A percentile compares a stretch with the other conserved stretches of the same genome.
phyloP scores from a whole-genome alignment of 805 yeast species.

The Priceomyces melissophilus region DNA sequence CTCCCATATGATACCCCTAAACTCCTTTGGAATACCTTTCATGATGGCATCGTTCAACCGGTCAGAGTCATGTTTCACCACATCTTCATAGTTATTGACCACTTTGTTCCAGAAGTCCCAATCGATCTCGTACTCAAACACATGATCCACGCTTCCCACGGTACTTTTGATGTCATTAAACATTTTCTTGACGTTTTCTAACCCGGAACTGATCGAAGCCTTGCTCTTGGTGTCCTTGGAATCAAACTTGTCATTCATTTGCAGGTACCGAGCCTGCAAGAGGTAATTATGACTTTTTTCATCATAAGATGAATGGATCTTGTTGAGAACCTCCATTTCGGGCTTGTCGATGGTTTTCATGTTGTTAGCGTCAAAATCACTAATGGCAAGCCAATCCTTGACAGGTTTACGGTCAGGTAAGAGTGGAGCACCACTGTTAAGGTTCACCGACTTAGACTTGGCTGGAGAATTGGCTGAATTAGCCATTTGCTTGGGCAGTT shows the following conservation, averaged over 20 bases:
- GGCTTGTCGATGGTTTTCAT: constrained; percentile 6
- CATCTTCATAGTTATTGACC: constrained; percentile 68
- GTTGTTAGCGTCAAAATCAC: constrained; percentile 16
- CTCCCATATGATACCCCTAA: constrained; percentile 93
- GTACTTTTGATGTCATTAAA: constrained; percentile 49
- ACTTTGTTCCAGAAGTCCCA: constrained; percentile 90
- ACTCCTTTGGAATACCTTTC: constrained; percentile 77
- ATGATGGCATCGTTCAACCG: constrained; percentile 60
- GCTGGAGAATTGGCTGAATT: not conserved
- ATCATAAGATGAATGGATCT: constrained; percentile 17
- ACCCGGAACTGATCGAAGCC: constrained; percentile 40
- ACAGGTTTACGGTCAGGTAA: constrained; percentile 33
- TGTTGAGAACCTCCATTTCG: constrained; percentile 10
- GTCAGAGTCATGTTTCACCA: constrained; percentile 60
- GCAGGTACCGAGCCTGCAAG: constrained; percentile 56
- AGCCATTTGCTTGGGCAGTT: too few relatives aligned
- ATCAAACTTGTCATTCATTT: constrained; percentile 49
- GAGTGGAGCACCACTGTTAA: not conserved
- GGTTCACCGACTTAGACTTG: not conserved
- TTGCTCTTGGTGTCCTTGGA: constrained; percentile 49
- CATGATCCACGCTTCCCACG: constrained; percentile 40
- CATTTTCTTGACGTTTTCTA: constrained; percentile 35
- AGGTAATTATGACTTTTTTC: constrained; percentile 42
- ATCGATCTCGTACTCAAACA: constrained; percentile 42
- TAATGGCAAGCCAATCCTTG: constrained; percentile 19